phyloP scores from a whole-genome alignment of 1,284 basidiomycete species.

The Xanthoconium separans region DNA sequence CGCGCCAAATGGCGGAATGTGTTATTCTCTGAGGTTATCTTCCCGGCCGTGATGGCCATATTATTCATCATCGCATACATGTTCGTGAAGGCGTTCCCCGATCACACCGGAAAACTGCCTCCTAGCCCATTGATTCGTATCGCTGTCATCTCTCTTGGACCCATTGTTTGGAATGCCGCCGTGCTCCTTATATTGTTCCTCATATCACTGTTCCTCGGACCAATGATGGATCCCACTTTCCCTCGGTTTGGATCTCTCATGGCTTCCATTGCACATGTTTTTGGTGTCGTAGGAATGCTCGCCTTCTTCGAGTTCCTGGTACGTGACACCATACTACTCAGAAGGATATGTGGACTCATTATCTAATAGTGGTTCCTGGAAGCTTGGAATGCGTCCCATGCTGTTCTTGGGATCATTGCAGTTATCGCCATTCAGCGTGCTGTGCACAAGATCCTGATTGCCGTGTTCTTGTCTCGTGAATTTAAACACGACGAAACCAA shows the following conservation, averaged over 20 bases:
- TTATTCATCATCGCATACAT: conserved; percentile 89
- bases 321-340: conserved; percentile 34
- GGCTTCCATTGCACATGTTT: conserved; percentile 82
- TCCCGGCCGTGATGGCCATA: conserved; percentile 80
- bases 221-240: conserved; percentile 82
- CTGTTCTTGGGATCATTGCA: conserved; percentile 85
- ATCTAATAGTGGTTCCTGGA: conserved; percentile 86
- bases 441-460: conserved; percentile 88
- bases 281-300: conserved; percentile 82
- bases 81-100: conserved; percentile 84
- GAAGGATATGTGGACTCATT: conserved; percentile 6
- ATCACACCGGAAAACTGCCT: conserved; percentile 60
- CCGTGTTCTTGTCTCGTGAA: conserved; percentile 90
- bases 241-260: conserved; percentile 88
- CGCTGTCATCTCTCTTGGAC: conserved; percentile 90
- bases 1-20: conserved; percentile 90
- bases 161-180: conserved; percentile 94
- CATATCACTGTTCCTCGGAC: conserved; percentile 89
- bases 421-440: conserved; percentile 88
- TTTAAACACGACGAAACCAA: conserved; percentile 99
- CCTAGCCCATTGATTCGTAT: conserved; percentile 87
- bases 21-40: conserved; percentile 83
- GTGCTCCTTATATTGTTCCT: conserved; percentile 87
- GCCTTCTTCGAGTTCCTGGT: conserved; percentile 95
- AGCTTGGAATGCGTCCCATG: conserved; percentile 88